Base-by-base conservation (phyloP, 2,329 filamentous ascomycete genomes). In the Kalaharituber pfeilii region DNA sequence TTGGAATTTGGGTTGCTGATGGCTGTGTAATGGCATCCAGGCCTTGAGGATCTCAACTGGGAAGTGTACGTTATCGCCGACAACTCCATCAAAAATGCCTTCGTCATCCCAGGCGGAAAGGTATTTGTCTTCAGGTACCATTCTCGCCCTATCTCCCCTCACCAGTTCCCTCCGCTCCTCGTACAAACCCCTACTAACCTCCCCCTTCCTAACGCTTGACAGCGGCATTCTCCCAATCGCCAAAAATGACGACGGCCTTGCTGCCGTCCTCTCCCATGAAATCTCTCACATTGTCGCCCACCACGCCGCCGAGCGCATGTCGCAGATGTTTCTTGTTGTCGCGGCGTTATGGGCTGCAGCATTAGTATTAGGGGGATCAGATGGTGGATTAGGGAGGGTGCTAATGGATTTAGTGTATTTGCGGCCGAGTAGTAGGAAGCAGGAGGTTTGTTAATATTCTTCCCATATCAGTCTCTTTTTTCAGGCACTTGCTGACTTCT, bases 21-120 rank as follows among this genome's bases (percentile, higher is more conserved):
- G 30, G 30, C 30, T n/a, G 30, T n/a, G 30, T 9, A n/a, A n/a
- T 9, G n/a, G 30, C 11, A 3, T 36, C 15, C 20, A 39, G 33
- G 80, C 4, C 69, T 84, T 69, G 67, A 74, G 58, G 68, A 74
- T 59, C 56, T 66, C 55, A 65, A 77, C 13, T 88, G 84, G 84
- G 80, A 86, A 68, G 74, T 88, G 3, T 72, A 75, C 62, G 83
- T 89, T 5, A 86, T 89, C 62, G 75, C 84, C n/a, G 79, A 80
- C 56, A 22, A 54, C 25, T 36, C 49, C 20, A 52, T 50, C 20
- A 57, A 55, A 36, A 59, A 59, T 39, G 57, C 57, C 6, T 57
- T 57, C 49, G 57, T 59, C 27, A 57, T 59, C 36, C 57, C 71
- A 72, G 20, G 57, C 55, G 83, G 84, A 24, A 86, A 87, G 62